These are phyloP conservation scores for Nicotiana knightiana DNA, from an alignment of 257 asterid genomes.

Conservation along the genomic window DNA sequence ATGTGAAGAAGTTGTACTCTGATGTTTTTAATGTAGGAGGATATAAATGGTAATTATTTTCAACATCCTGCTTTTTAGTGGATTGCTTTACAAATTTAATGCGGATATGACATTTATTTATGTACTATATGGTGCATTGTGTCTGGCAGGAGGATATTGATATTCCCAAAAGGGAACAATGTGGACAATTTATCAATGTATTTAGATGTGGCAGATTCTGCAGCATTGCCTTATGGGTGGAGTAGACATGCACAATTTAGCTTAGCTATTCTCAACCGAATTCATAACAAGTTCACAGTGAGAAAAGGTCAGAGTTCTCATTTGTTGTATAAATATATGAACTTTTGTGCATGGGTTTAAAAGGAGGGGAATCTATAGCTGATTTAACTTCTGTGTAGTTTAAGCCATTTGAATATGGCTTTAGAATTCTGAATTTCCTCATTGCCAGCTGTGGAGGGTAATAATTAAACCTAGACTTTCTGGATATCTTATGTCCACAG, in stretches of 20 bases:
- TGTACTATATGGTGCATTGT: constrained; percentile 6
- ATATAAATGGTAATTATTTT: constrained; percentile 44
- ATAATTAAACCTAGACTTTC: background rate
- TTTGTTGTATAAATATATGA: background rate
- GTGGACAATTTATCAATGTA: constrained; percentile 80
- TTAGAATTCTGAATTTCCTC: background rate
- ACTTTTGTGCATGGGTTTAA: background rate
- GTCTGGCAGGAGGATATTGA: constrained; percentile 69
- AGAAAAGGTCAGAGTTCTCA: constrained; percentile 45
- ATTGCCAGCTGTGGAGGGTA: background rate
- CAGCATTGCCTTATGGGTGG: constrained; percentile 75
- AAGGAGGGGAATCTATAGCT: background rate
- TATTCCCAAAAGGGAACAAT: constrained; percentile 82
- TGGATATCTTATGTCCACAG: background rate
- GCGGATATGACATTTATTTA: background rate
- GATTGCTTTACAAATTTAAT: background rate
- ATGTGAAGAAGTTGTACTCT: constrained; percentile 54
- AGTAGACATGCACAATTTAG: constrained; percentile 84
- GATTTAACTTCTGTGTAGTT: background rate
- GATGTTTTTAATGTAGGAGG: constrained; percentile 56
- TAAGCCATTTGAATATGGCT: background rate
- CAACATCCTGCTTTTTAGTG: background rate
- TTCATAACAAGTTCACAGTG: constrained; percentile 57
- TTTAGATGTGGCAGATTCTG: constrained; percentile 75
- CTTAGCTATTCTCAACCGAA: constrained; percentile 58